Percentiles rank a stretch among this genome's conserved stretches.
phyloP scores from a whole-genome alignment of 106 monocot species.

The Posidonia australis region DNA sequence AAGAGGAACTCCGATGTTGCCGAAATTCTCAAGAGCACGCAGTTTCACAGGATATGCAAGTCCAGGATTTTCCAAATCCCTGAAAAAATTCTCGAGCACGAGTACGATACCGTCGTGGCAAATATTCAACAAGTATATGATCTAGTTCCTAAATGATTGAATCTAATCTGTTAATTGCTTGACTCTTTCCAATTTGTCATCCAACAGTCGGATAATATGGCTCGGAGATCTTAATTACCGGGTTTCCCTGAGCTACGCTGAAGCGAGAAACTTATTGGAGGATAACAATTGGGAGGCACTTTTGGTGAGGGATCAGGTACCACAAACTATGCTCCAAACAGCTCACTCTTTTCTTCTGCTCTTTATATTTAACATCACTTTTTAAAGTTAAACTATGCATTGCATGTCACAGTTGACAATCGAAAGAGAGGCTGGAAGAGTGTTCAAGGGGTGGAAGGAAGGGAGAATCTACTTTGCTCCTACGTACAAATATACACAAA shows the following conservation, averaged over 20 bases:
- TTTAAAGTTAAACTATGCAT: not conserved
- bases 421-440: conserved; percentile 31
- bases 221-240: conserved; percentile 55
- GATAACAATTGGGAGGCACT: conserved; percentile 25
- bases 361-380: not conserved
- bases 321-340: too few relatives aligned
- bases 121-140: not conserved
- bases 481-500: conserved; percentile 60
- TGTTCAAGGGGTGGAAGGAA: conserved; percentile 59
- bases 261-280: conserved; percentile 11
- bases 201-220: conserved; percentile 68
- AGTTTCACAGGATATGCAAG: conserved; percentile 79
- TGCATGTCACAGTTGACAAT: conserved; percentile 21
- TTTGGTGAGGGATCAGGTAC: conserved; percentile 37
- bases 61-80: conserved; percentile 37
- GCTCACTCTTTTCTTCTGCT: too few relatives aligned
- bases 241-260: conserved; percentile 16
- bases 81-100: conserved; percentile 77
- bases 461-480: conserved; percentile 51
- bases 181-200: conserved; percentile 1
- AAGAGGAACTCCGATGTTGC: conserved; percentile 81
- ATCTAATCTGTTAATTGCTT: not conserved
- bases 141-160: not conserved
- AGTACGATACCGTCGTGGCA: conserved; percentile 28
- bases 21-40: conserved; percentile 80